Base-by-base conservation (phyloP, 1,284 basidiomycete genomes). In the Psilocybe mexicana region DNA sequence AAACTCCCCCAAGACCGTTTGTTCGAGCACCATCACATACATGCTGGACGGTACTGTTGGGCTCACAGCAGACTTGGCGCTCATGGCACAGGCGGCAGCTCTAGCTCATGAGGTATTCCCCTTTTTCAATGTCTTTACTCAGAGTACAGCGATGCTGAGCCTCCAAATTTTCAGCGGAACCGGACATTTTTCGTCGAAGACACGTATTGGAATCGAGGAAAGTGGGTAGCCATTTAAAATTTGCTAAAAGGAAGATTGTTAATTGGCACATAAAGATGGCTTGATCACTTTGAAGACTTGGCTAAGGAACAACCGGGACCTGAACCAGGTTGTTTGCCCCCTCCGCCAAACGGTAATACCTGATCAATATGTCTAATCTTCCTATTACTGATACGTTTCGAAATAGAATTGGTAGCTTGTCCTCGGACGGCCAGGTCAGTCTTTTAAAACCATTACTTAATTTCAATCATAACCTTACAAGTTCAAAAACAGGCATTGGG, bases 201-300 rank as follows among this genome's bases (percentile, higher is more conserved):
- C 63, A 76, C 76, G 2, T 81, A 84, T 61, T 90, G 87, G 87
- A 84, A 86, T 68, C 81, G 87, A 56, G 87, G 86, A 72, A 85
- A 81, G 85, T 84, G 60, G 59, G 79, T 74, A 5, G 47, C 28
- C 23, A 51, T 43, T 8, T 26, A 49, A 24, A 46, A 40, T 12
- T 38, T 59, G 18, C 52, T 57, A 42, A n/a, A 30, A 46, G 46
- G 42, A 48, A 33, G 14, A 43, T 49, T 35, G 51, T 52, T 11
- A 11, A 48, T 35, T 33, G 28, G 2, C n/a, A 48, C 14, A 26
- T 61, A 11, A 30, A 87, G 86, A 65, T 90, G 86, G 87, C 75
- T 72, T 40, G 85, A 88, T 62, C 79, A 88, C 65, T 90, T 90
- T 64, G 71, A 82, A 64, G 78, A 83, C 57, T 74, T 87, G 10